Percentiles rank a stretch among this genome's conserved stretches.
These are phyloP conservation scores for Cicer bijugum DNA, from an alignment of 306 rosid species.

Conservation along the genomic window DNA sequence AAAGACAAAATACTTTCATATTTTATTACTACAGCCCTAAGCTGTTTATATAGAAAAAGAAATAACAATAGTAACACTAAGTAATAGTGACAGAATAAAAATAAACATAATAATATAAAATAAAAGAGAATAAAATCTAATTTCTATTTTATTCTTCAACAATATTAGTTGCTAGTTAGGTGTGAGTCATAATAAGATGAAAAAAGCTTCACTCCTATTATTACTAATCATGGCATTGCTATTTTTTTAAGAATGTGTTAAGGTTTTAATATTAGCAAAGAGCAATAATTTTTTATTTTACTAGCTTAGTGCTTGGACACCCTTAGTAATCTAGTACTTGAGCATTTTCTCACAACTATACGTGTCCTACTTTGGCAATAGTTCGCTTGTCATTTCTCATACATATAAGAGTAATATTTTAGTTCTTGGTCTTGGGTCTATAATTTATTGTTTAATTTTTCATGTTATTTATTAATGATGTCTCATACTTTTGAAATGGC, in stretches of 20 bases:
- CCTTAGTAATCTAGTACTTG: neutral
- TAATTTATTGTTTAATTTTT: neutral
- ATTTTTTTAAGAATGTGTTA: neutral
- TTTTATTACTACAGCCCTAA: no score
- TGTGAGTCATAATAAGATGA: neutral
- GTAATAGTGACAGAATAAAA: no score
- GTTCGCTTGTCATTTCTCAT: neutral
- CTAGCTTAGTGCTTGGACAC: neutral
- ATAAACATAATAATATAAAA: no score
- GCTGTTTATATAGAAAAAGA: no score
- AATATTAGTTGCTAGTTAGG: neutral
- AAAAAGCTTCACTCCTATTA: neutral
- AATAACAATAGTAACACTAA: no score
- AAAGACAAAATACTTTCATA: no score
- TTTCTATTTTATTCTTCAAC: no score
- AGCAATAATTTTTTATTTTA: neutral
- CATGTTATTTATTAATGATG: neutral
- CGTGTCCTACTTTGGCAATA: neutral
- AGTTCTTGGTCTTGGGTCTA: neutral
- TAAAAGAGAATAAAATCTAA: no score
- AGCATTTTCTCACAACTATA: neutral
- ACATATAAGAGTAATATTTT: conserved; percentile 7
- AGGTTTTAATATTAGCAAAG: neutral
- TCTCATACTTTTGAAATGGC: no score
- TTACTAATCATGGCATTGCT: neutral